Evolutionary conservation across 768 basidiomycete genomes (phyloP), one percentile per base, ranked within the genome.

Genomic region (Panellus pusillus): DNA sequence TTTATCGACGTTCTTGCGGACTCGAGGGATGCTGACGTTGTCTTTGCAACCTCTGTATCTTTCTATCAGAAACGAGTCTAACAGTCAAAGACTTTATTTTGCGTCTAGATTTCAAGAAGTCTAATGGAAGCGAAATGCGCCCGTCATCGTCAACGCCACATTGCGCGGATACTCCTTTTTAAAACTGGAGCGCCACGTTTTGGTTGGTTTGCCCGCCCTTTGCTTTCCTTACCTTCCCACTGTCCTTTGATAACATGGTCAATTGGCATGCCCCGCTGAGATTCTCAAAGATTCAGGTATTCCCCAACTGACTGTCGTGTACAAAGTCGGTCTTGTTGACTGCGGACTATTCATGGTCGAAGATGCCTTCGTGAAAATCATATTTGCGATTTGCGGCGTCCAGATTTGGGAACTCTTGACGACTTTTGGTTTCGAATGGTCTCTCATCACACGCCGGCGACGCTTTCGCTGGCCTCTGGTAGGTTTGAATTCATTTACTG

Each of bases 381-480:
- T 85, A 24, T 84, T 84, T 61, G 71, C 73, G n/a, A 74, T 86
- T 48, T 84, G 83, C 56, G 87, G 87, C 15, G 67, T 85, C 44
- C 85, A 86, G 58, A 47, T 84, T 27, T 89, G 86, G 86, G 87
- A 89, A 62, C 56, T 89, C 38, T 74, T 82, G 57, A 69, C 75
- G 60, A 87, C 87, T 14, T 79, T 68, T 52, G 76, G 77, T 55
- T 89, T 90, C 57, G 87, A 90, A 61, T 80, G 79, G 79, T 85
- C 86, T 24, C 65, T 89, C 29, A 51, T 88, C 38, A 77, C 74
- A 27, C 64, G 78, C n/a, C 74, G 76, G 49, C 79, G 86, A 41
- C 77, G 71, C 61, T 81, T 87, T 58, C 77, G 80, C 28, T 87
- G 85, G 85, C 86, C 87, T 57, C 70, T 89, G 68, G 87, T 88